phyloP scores from a whole-genome alignment of 1,284 basidiomycete species.

The Rhodotorula sp. region DNA sequence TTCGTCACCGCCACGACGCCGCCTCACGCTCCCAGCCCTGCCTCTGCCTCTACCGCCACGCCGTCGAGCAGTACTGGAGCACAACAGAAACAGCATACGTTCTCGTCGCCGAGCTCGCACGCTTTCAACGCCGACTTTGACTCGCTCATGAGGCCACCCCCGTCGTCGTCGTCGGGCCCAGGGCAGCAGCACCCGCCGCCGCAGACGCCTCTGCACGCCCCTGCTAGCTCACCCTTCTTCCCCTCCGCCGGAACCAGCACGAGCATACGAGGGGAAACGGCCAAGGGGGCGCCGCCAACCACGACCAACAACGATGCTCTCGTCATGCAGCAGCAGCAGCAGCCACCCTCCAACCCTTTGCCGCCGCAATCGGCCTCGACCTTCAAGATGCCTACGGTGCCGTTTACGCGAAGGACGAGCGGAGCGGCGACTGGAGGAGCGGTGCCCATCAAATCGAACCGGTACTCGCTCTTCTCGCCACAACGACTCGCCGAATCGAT shows the following conservation, averaged over 20 bases:
- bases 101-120: slow-evolving; percentile 18
- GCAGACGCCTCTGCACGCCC: slow-evolving; percentile 13
- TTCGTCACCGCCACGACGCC: slow-evolving; percentile 17
- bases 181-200: background rate
- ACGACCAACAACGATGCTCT: too few relatives aligned
- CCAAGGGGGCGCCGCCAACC: too few relatives aligned
- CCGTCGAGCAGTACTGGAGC: background rate
- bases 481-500: slow-evolving; percentile 16
- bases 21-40: background rate
- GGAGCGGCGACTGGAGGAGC: background rate
- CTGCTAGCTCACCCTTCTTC: slow-evolving; percentile 24
- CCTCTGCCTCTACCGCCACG: background rate
- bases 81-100: background rate
- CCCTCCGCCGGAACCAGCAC: background rate
- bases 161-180: background rate
- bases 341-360: too few relatives aligned
- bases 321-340: too few relatives aligned
- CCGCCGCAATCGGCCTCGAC: background rate
- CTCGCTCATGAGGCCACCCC: slow-evolving; percentile 9
- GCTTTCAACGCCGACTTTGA: slow-evolving; percentile 26
- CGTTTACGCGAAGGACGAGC: background rate
- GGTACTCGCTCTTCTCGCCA: slow-evolving; percentile 19
- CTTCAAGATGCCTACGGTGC: background rate
- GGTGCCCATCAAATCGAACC: background rate
- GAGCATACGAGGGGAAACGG: too few relatives aligned